A percentile compares a stretch with the other conserved stretches of the same genome.
These are phyloP conservation scores for Hura crepitans DNA, from an alignment of 441 rosid genomes.

Conservation along the genomic window DNA sequence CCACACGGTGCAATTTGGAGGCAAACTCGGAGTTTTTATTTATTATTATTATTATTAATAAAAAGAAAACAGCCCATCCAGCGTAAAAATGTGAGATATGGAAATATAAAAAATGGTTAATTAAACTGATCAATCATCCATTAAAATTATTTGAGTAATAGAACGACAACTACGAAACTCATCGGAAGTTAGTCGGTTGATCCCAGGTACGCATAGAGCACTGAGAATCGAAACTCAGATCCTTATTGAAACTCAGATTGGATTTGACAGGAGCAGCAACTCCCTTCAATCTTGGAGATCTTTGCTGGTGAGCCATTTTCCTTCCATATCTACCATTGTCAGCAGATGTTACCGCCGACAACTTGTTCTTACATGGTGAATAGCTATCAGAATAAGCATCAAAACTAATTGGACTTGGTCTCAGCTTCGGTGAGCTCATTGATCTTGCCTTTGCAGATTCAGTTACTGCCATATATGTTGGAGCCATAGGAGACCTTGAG, in stretches of 20 bases:
- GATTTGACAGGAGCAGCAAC: slow-evolving; percentile 49
- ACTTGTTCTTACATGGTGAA: slow-evolving; percentile 69
- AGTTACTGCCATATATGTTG: slow-evolving; percentile 89
- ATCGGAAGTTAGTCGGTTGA: slow-evolving; percentile 30
- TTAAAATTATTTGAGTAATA: background rate
- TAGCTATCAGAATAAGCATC: slow-evolving; percentile 73
- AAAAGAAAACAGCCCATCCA: too few species aligned
- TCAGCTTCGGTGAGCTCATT: slow-evolving; percentile 63
- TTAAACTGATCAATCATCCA: background rate
- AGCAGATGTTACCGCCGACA: slow-evolving; percentile 39
- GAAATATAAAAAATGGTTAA: too few species aligned
- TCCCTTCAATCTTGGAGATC: slow-evolving; percentile 76
- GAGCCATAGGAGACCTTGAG: slow-evolving; percentile 38
- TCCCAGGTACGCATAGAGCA: slow-evolving; percentile 48
- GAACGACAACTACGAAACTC: background rate
- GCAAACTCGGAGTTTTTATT: too few species aligned
- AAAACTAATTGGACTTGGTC: slow-evolving; percentile 41
- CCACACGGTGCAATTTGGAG: too few species aligned
- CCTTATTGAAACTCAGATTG: slow-evolving; percentile 33
- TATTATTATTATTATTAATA: too few species aligned
- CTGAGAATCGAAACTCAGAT: slow-evolving; percentile 54
- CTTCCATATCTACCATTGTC: slow-evolving; percentile 35
- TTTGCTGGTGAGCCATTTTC: slow-evolving; percentile 52
- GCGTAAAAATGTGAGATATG: too few species aligned
- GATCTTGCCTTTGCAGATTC: slow-evolving; percentile 81